Base-by-base conservation (phyloP, 176 grass and related monocot species). In the Aegilops tauschii region DNA sequence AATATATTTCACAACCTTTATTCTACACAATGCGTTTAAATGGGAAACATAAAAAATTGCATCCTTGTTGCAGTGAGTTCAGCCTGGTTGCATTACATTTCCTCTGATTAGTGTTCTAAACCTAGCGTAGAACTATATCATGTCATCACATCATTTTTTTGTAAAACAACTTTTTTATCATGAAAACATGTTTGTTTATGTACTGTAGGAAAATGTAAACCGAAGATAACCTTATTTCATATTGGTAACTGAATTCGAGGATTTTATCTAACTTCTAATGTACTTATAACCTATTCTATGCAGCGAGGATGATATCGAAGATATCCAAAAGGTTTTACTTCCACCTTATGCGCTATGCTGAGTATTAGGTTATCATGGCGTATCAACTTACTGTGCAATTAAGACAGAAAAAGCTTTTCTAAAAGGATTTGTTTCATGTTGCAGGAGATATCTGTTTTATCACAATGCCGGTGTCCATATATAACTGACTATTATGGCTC, bases 401-500 rank as follows among this genome's bases (percentile, higher is more conserved):
- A 30, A 49, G 71, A 65, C 73, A 20, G 18, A 70, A 65, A 70
- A 6, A 77, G 78, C 59, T 86, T 58, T 78, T 87, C 25, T 91
- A 79, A 94, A 87, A 79, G 45, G 68, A 32, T 36, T 76, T 45
- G 14, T 86, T 89, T 83, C 25, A 23, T 82, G 13, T 86, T 79
- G 68, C 89, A 99, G 97, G 97, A 99, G 92, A 99, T 99, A 88
- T 89, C 97, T 35, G 97, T 99, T 90, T 86, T 99, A 76, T 96
- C 94, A 64, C 97, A 99, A 80, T 99, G 97, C 78, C 92, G 97
- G 18, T 99, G 94, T 80, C 94, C 97, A 49, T 99, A 94, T 90
- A 99, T 99, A 93, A 99, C 97, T 64, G 97, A 99, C 36, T 99
- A 99, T 88, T 96, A 99, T 65, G 97, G 97, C 10, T 97, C 97